These are phyloP conservation scores for Bipolaris oryzae DNA, from an alignment of 2,329 filamentous ascomycete species.

Conservation along the genomic window DNA sequence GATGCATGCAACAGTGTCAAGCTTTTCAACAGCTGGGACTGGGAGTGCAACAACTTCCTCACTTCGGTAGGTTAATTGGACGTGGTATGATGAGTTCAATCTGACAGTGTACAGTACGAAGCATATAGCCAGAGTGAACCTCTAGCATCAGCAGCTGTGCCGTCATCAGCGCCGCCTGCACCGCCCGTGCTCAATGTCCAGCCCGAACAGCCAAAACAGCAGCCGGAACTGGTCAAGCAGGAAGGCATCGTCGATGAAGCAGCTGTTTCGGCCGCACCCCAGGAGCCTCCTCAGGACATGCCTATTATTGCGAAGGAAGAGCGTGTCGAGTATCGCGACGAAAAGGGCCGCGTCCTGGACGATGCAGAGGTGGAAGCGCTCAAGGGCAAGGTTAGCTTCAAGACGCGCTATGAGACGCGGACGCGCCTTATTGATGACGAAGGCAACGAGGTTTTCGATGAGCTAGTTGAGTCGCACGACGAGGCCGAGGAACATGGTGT, in stretches of 20 bases:
- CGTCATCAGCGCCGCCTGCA: conserved; percentile 34
- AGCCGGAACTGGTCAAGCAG: conserved; percentile 23
- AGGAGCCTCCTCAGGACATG: conserved; percentile 32
- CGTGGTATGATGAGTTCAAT: conserved; percentile 6
- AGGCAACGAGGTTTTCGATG: conserved; percentile 74
- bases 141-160: conserved; percentile 31
- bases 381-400: conserved; percentile 91
- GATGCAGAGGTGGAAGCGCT: conserved; percentile 82
- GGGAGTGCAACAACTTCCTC: conserved; percentile 95
- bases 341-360: conserved; percentile 86
- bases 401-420: conserved; percentile 94
- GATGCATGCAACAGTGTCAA: conserved; percentile 85
- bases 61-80: conserved; percentile 71
- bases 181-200: conserved; percentile 20
- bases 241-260: conserved; percentile 36
- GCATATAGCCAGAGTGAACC: conserved; percentile 31
- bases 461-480: conserved; percentile 47
- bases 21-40: conserved; percentile 89
- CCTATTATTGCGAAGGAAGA: conserved; percentile 68
- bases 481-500: conserved; percentile 42
- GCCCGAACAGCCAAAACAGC: conserved; percentile 12
- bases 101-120: conserved; percentile 37
- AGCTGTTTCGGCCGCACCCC: conserved; percentile 39
- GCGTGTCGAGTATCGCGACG: conserved; percentile 91
- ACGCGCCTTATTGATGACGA: conserved; percentile 80